Conservation (phyloP, 306 rosid genomes). For the Vigna trinervia region DNA sequence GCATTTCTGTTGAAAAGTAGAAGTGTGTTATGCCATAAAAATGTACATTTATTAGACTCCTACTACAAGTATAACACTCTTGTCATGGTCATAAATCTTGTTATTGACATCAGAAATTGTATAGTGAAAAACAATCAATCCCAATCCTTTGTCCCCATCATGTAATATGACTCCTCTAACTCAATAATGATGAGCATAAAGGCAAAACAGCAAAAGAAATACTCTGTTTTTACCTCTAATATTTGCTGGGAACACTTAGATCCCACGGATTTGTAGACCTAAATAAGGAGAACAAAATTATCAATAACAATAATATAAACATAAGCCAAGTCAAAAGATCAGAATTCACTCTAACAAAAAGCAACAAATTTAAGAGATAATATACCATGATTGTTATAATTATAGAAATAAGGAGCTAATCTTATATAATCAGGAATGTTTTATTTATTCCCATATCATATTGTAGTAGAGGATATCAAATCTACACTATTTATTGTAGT, state of each 20-base stretch:
- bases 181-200: constrained; percentile 14
- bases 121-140: constrained; percentile 8
- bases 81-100: constrained; percentile 27
- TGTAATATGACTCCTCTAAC: constrained; percentile 24
- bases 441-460: too few species aligned
- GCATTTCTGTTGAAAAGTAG: constrained; percentile 13
- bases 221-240: constrained; percentile 62
- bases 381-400: background rate
- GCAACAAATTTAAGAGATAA: constrained; percentile 19
- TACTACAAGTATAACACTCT: background rate
- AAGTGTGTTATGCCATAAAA: constrained; percentile 21
- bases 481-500: too few species aligned
- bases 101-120: background rate
- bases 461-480: too few species aligned
- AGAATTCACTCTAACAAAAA: constrained; percentile 14
- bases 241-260: constrained; percentile 74
- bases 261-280: constrained; percentile 88
- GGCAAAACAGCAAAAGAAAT: constrained; percentile 25
- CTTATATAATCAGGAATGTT: too few species aligned
- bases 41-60: constrained; percentile 14
- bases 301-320: constrained; percentile 16
- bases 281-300: constrained; percentile 25
- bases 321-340: constrained; percentile 20
- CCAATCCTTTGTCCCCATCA: constrained; percentile 3
- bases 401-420: too few species aligned